Conservation (phyloP, 257 asterid genomes). For the Nicotiana obtusifolia region DNA sequence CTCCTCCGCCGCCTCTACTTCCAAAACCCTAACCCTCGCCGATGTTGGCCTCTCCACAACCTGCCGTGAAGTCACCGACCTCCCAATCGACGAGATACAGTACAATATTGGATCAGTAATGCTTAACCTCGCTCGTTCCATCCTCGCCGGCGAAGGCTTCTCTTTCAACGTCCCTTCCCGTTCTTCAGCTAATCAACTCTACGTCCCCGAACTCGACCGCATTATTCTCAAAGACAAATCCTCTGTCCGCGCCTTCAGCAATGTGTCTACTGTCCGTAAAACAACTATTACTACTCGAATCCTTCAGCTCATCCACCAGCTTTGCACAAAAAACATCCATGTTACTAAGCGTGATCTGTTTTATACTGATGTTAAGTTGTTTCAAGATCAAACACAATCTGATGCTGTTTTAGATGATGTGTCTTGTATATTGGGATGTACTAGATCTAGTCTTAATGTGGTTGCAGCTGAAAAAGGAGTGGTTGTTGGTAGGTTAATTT, state of each 20-base stretch:
- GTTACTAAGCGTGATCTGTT: slow-evolving; percentile 90
- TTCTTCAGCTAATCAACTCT: slow-evolving; percentile 76
- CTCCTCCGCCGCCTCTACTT: slow-evolving; percentile 29
- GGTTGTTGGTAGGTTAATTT: slow-evolving; percentile 72
- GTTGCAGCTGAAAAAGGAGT: slow-evolving; percentile 80
- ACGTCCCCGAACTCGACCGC: slow-evolving; percentile 86
- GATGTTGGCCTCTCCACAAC: slow-evolving; percentile 63
- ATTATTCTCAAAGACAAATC: slow-evolving; percentile 74
- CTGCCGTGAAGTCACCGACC: slow-evolving; percentile 76
- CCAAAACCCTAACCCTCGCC: slow-evolving; percentile 50
- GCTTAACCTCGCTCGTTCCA: slow-evolving; percentile 62
- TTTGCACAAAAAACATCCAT: slow-evolving; percentile 65
- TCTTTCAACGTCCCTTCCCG: slow-evolving; percentile 79
- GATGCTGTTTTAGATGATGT: slow-evolving; percentile 80
- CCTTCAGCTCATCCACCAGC: slow-evolving; percentile 76
- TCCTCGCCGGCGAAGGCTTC: slow-evolving; percentile 70
- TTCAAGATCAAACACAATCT: slow-evolving; percentile 72
- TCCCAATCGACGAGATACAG: slow-evolving; percentile 62
- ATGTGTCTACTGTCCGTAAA: slow-evolving; percentile 72
- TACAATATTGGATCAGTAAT: slow-evolving; percentile 54
- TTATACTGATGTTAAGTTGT: slow-evolving; percentile 83
- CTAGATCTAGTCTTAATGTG: slow-evolving; percentile 77
- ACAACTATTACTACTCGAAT: slow-evolving; percentile 70
- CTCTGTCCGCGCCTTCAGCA: slow-evolving; percentile 63
- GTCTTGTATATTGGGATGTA: slow-evolving; percentile 73